Conservation (phyloP, 2,329 filamentous ascomycete genomes). For the Aschersonia sp. region DNA sequence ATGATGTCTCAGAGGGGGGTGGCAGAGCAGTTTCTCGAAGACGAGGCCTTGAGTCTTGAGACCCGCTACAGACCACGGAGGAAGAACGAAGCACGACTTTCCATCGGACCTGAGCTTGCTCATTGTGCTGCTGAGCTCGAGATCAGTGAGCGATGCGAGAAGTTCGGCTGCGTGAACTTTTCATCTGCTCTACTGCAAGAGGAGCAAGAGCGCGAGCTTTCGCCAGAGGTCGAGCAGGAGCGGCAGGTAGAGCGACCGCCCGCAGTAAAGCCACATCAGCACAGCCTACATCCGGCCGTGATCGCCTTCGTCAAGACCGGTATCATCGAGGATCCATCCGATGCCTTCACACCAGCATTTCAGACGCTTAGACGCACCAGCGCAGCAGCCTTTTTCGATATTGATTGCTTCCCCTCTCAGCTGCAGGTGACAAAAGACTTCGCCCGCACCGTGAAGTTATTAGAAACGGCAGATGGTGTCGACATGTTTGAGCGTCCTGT, state of each 20-base stretch:
- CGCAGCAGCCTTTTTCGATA: slow-evolving; percentile 4
- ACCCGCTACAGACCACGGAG: no score
- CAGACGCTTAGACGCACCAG: slow-evolving; percentile 4
- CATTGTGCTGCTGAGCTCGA: background rate
- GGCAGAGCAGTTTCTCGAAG: slow-evolving; percentile 1
- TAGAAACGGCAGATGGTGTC: background rate
- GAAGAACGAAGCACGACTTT: background rate
- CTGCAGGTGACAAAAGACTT: slow-evolving; percentile 10
- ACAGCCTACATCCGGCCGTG: slow-evolving; percentile 30
- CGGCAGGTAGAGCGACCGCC: slow-evolving; percentile 34
- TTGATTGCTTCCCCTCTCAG: slow-evolving; percentile 3
- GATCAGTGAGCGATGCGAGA: background rate
- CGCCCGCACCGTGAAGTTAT: slow-evolving; percentile 1
- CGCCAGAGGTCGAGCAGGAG: slow-evolving; percentile 49
- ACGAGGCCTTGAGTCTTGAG: background rate
- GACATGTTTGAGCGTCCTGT: slow-evolving; percentile 11
- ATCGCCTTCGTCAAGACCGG: slow-evolving; percentile 1
- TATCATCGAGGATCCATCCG: background rate
- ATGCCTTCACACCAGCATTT: slow-evolving; percentile 7
- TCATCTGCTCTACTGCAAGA: slow-evolving; percentile 13
- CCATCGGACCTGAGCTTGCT: background rate
- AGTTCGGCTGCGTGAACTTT: background rate
- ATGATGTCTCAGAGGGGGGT: background rate
- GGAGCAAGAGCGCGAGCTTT: slow-evolving; percentile 55
- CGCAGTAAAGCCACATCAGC: slow-evolving; percentile 15